Conservation (phyloP, 495 filamentous ascomycete species). For the Immersiella caudata region DNA sequence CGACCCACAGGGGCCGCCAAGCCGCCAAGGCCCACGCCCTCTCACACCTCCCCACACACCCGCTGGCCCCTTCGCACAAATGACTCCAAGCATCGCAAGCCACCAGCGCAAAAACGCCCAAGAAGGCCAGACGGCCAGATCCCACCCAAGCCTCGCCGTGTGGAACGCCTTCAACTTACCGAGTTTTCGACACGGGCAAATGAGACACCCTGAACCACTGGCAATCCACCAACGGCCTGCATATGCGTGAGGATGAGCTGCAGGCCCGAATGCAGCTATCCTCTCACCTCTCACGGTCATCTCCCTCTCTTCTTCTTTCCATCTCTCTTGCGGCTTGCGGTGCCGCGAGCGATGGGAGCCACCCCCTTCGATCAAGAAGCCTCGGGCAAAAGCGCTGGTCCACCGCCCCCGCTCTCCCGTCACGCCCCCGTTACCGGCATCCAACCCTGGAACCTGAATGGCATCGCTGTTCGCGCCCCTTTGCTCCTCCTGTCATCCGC, state of each 20-base stretch:
- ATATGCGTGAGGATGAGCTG: constrained; percentile 40
- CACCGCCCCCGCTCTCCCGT: constrained; percentile 3
- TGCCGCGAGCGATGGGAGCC: background rate
- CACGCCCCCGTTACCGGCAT: constrained; percentile 1
- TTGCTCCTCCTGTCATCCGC: background rate
- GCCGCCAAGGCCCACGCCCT: background rate
- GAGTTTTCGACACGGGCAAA: constrained; percentile 23
- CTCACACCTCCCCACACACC: constrained; percentile 1
- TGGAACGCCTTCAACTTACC: constrained; percentile 17
- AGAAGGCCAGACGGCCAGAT: constrained; percentile 17
- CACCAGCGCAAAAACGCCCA: constrained; percentile 18
- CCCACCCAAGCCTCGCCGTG: constrained; percentile 16
- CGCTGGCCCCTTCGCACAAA: constrained; percentile 19
- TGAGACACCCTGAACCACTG: constrained; percentile 18
- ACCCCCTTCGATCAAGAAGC: background rate
- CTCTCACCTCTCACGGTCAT: constrained; percentile 20
- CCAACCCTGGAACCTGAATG: background rate
- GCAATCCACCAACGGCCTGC: constrained; percentile 35
- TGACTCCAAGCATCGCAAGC: constrained; percentile 17
- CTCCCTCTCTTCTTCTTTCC: background rate
- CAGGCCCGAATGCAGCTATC: constrained; percentile 26
- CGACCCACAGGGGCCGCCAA: constrained; percentile 9
- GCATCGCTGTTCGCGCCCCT: background rate
- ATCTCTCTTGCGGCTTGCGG: background rate
- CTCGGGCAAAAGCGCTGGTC: background rate